Evolutionary conservation across 257 asterid species (phyloP), one percentile per base, ranked within the genome.

Genomic region (Catharanthus roseus): DNA sequence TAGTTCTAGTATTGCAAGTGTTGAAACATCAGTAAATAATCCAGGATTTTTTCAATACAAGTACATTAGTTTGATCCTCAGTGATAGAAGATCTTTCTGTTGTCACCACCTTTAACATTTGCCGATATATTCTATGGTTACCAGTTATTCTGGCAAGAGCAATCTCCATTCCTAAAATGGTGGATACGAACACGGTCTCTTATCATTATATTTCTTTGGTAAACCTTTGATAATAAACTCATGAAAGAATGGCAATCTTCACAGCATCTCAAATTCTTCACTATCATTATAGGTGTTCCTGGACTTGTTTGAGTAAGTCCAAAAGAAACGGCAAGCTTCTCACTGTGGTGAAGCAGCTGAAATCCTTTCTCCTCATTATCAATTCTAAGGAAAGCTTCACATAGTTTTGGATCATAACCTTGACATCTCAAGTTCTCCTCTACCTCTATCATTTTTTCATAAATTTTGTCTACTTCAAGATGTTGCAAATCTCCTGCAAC

Each of bases 241-340:
- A 76, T 76, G 67, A 76, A 76, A 34, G 73, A 72, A 72, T 80
- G 83, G 63, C 81, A 76, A 50, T 80, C 78, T 64, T 76, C 81
- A 44, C 84, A 80, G 38, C 75, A 74, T 16, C 78, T 65, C 38
- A 72, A 45, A 72, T 76, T 80, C 57, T 80, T 80, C 60, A 76
- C 80, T n/a, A 75, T 73, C 69, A 74, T 68, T 26, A 72, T 68
- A n/a, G 66, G 42, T 54, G 78, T 55, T 49, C 76, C 74, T 5
- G 73, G 68, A n/a, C 58, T 23, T 19, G 73, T 67, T 68, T 21
- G 60, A 44, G 72, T 56, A 0, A 79, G 80, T 70, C 80, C 78
- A 54, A 67, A 71, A 6, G 78, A 72, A 58, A 75, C 61, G 18
- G 83, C 83, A 39, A 79, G 78, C 65, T 79, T 79, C 73, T 79